Evolutionary conservation across 768 basidiomycete genomes (phyloP).

Genomic region (Kwoniella mangroviensis): DNA sequence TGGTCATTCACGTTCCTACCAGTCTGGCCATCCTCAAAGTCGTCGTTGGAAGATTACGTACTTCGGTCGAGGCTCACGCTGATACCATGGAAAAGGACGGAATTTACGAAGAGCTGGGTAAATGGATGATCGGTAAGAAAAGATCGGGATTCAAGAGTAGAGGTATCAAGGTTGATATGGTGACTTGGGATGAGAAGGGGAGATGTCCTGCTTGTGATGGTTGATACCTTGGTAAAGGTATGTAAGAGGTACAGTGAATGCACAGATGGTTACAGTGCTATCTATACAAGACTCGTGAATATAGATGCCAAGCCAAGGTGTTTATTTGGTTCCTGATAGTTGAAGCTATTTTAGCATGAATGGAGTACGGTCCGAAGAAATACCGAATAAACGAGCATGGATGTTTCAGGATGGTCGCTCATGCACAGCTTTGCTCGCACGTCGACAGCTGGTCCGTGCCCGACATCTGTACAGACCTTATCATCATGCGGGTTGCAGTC

Average conservation of each 20-base stretch:
- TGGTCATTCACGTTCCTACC: conserved; percentile 1
- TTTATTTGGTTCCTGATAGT: not conserved
- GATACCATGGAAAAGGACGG: not conserved
- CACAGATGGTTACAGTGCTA: too few species aligned
- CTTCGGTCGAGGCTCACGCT: not conserved
- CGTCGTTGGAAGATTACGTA: not conserved
- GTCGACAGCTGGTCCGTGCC: too few species aligned
- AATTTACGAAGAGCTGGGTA: not conserved
- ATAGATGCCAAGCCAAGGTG: not conserved
- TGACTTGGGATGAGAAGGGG: not conserved
- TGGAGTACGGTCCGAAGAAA: not conserved
- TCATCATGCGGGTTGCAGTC: too few species aligned
- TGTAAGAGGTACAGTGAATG: not conserved
- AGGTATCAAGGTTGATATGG: not conserved
- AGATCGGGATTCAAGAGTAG: not conserved
- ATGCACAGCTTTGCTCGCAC: too few species aligned
- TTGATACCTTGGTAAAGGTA: not conserved
- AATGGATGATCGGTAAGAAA: conserved; percentile 1
- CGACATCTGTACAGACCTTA: too few species aligned
- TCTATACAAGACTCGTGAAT: not conserved
- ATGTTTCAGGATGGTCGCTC: too few species aligned
- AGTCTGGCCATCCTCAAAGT: not conserved
- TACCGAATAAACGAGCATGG: not conserved
- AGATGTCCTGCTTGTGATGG: not conserved
- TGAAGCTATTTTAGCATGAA: not conserved